Evolutionary conservation across 768 basidiomycete species (phyloP), one percentile per base, ranked within the genome.

Genomic region (Pleurotus eryngii): DNA sequence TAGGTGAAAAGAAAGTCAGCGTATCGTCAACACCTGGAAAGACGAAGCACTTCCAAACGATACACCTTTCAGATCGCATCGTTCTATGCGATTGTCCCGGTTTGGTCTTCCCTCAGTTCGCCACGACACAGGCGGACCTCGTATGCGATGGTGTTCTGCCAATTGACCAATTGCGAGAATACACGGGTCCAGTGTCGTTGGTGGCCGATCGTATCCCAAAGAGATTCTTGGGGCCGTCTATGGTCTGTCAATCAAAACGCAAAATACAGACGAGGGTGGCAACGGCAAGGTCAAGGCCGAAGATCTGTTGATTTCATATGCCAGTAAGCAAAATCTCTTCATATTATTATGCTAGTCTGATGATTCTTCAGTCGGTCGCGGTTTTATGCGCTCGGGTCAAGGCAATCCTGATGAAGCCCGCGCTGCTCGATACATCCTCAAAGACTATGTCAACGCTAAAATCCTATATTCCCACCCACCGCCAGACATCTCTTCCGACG

Each of bases 1-100:
- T 99, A 4, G 97, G 96, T 38, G 90, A 94, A 69, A 96, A 97
- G 76, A 94, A 92, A 80, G 97, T 99, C 61, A 97, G 94, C 67
- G 97, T 99, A 24, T 98, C 96, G 3, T 87, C 96, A 0, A 99
- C 97, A 0, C 97, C 97, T 0, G 97, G 97, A 60, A 92, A 98
- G 75, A 99, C 97, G 12, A 99, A 99, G 68, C 96, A 99, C 72
- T 98, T 98, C 74, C 97, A 99, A 72, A 98, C 97, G 0, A 95
- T 98, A 64, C 85, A 93, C 65, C 81, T 99, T n/a, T 95, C 94
- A 9, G 83, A 89, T 15, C 77, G 84, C 2, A 88, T 98, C 42
- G 77, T 88, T 46, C 82, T 99, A 17, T 98, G 95, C 63, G 97
- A 99, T 73, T 99, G 97, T 74, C 97, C 97, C 15, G 97, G 97